Evolutionary conservation across 495 filamentous ascomycete species (phyloP), one percentile per base, ranked within the genome.

Genomic region (Trichoderma orchidacearum): DNA sequence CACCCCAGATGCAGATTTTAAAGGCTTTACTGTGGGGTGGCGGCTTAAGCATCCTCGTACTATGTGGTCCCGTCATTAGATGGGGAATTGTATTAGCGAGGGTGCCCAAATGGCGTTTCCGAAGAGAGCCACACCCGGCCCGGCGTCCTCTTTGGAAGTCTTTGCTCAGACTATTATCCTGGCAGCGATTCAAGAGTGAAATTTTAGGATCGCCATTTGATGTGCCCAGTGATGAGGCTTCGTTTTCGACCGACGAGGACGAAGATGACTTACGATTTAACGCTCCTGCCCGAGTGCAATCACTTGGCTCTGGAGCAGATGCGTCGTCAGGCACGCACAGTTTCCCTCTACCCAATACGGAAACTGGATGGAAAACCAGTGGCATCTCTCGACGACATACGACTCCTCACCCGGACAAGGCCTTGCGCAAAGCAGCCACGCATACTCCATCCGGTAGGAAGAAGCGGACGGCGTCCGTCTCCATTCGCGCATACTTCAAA

Each of bases 31-130:
- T 97, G 6, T 97, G 93, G 91, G 76, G 89, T 32, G 94, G 94
- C 27, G 90, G 91, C 28, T 66, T 96, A 51, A 78, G 79, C 52
- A 62, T 95, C 17, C 84, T 95, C 51, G 71, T 89, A 18, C 74
- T 79, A 13, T 95, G 87, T 66, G 76, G 78, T 35, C 80, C 84
- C 51, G 78, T 92, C 15, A 81, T 97, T n/a, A 80, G 75, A 66
- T 96, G 88, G 88, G 89, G 85, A 32, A 84, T 96, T 15, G 75
- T 85, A 52, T 71, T 98, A 38, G 90, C 92, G 17, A 75, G 94
- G 36, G 87, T 98, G 32, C 93, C 93, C 2, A 87, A 80, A 58
- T 96, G 92, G 89, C 85, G 90, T 31, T 91, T 97, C 60, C 80
- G 83, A 59, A 81, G 83, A 18, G 67, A 58, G 38, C 17, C 63